Base-by-base conservation (phyloP, 2,329 filamentous ascomycete species). In the Penicillium frequentans region DNA sequence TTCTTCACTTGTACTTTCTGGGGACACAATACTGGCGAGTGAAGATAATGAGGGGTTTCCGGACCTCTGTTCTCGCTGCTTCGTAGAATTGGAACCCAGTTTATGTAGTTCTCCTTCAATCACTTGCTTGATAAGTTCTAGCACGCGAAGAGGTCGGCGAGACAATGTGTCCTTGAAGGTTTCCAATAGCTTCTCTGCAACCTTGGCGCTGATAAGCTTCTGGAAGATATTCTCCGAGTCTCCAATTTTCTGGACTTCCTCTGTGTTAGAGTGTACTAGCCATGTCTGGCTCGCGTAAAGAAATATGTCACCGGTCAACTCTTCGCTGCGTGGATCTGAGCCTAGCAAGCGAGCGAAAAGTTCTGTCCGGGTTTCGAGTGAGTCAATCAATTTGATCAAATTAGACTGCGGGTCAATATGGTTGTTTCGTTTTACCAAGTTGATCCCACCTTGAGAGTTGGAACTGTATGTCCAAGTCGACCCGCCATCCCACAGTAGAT, bases 111-210 rank as follows among this genome's bases (percentile, higher is more conserved):
- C 75, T 39, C 75, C 72, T 51, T 73, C 69, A 49, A 78, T 69
- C 3, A 78, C 65, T 27, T 78, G 76, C 37, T 75, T 71, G 43
- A 77, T 71, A 16, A 79, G 72, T 56, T 75, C 72, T 16, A 79
- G 62, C 5, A 78, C 70, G 26, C 70, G 70, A 8, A 73, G 54
- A n/a, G 75, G 75, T 33, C 66, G 70, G n/a, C 73, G 70, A 43
- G 75, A 76, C 21, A 79, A 63, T 21, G 68, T 73, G 55, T 78
- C 75, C 54, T 76, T 77, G 62, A 76, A 78, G n/a, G 70, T 72
- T 19, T 73, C 70, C 9, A 79, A 65, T 5, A 79, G 62, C 33
- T 73, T 73, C 57, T 78, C 74, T 6, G 75, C 69, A 35, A 79
- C 55, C 54, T 78, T 79, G 3, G 76, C 74, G 60, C 70, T 72